A percentile compares a stretch with the other conserved stretches of the same genome.
These are phyloP conservation scores for Pseudonitzschia pungens DNA, from an alignment of 108 stramenopile species.

Conservation along the genomic window DNA sequence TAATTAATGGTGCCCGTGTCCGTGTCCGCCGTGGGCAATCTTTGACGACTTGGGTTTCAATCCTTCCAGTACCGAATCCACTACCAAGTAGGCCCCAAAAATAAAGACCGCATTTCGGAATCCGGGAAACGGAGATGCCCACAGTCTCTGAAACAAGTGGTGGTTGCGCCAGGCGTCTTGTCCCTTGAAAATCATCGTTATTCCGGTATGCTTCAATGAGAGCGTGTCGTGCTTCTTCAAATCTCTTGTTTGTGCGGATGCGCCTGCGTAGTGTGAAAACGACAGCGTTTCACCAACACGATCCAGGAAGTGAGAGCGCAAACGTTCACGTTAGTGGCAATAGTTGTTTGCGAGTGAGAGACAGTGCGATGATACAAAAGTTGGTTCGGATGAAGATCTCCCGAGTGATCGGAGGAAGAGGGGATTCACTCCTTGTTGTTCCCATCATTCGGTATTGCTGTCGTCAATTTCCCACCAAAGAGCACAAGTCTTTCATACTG, in stretches of 20 bases:
- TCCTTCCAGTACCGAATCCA: conserved; percentile 60
- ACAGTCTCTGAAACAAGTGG: conserved; percentile 75
- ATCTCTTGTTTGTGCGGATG: neutral
- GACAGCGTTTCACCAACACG: no score
- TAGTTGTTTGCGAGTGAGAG: no score
- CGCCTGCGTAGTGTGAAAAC: no score
- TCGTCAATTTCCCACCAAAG: no score
- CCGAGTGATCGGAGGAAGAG: no score
- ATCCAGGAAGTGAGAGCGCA: no score
- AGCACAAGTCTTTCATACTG: no score
- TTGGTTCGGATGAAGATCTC: no score
- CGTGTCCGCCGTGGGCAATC: neutral
- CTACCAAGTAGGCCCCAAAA: conserved; percentile 64
- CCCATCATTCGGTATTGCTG: no score
- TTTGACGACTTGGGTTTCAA: conserved; percentile 24
- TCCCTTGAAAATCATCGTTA: conserved; percentile 76
- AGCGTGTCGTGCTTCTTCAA: neutral
- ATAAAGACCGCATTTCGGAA: conserved; percentile 81
- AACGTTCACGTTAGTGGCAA: no score
- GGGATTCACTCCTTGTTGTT: no score
- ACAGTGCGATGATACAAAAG: no score
- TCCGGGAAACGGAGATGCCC: conserved; percentile 81
- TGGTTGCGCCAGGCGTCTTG: conserved; percentile 88
- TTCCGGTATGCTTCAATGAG: neutral
- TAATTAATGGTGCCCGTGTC: conserved; percentile 21